Percentiles rank a stretch among this genome's conserved stretches.
Conservation (phyloP, 1,284 basidiomycete species). For the Salmacisia buchloeana region DNA sequence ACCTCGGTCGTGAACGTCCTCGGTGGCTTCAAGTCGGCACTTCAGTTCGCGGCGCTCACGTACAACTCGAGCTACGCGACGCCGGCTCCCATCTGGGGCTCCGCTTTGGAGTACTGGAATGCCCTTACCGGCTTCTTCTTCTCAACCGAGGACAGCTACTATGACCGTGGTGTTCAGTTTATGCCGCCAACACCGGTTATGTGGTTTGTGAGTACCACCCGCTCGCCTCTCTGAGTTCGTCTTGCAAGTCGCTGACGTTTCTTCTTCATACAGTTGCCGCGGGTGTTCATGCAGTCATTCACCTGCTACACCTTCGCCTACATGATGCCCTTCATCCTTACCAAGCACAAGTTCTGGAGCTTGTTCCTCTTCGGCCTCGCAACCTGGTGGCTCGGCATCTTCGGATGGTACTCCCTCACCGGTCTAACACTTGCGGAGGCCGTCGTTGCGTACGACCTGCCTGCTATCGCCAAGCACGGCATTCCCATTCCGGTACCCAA, state of each 20-base stretch:
- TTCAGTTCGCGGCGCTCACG: conserved; percentile 10
- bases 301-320: conserved; percentile 30
- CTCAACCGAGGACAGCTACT: conserved; percentile 18
- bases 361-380: conserved; percentile 24
- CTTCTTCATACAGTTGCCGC: background rate
- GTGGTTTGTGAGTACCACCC: conserved; percentile 29
- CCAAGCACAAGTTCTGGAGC: conserved; percentile 30
- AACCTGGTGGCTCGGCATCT: conserved; percentile 35
- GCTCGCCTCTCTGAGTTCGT: no score
- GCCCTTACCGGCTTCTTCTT: conserved; percentile 29
- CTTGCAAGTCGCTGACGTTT: background rate
- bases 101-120: conserved; percentile 32
- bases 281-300: conserved; percentile 35
- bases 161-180: conserved; percentile 21
- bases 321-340: conserved; percentile 25
- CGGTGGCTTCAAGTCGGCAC: conserved; percentile 27
- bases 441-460: conserved; percentile 21
- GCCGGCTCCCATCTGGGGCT: conserved; percentile 21
- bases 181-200: conserved; percentile 25
- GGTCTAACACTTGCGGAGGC: conserved; percentile 33
- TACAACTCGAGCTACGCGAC: conserved; percentile 25
- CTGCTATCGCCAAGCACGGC: background rate
- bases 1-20: conserved; percentile 21
- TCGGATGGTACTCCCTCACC: conserved; percentile 37
- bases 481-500: background rate